Evolutionary conservation across 495 filamentous ascomycete species (phyloP).

Genomic region (Clohesyomyces aquaticus): DNA sequence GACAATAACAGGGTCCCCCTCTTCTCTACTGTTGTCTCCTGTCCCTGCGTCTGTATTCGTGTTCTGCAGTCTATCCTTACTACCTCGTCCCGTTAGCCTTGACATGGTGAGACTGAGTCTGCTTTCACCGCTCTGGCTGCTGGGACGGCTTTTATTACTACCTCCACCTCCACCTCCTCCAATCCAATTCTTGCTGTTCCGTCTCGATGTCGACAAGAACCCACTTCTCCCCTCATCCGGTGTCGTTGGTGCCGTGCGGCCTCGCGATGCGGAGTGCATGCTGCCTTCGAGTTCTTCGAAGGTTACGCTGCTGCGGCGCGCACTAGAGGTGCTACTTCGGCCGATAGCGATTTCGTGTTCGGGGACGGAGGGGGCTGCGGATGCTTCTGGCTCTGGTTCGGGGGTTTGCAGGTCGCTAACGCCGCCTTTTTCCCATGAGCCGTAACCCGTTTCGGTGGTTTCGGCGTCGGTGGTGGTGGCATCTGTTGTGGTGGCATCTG

Average conservation of each 20-base stretch:
- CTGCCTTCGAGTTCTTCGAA: constrained; percentile 35
- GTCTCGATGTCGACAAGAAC: constrained; percentile 57
- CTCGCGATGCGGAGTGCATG: constrained; percentile 47
- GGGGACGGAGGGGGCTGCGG: too few relatives aligned
- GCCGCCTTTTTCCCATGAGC: constrained; percentile 29
- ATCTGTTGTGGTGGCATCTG: constrained; percentile 19
- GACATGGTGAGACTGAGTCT: constrained; percentile 69
- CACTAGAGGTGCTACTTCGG: constrained; percentile 31
- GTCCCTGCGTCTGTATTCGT: constrained; percentile 12
- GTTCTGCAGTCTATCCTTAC: constrained; percentile 38
- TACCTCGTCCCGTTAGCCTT: constrained; percentile 58
- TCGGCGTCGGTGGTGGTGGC: constrained; percentile 27
- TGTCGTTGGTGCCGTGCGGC: constrained; percentile 49
- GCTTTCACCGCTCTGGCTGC: constrained; percentile 68
- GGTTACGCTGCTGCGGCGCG: constrained; percentile 28
- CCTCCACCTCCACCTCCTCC: constrained; percentile 57
- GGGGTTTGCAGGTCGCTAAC: constrained; percentile 8
- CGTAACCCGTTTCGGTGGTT: constrained; percentile 6
- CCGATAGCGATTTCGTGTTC: too few relatives aligned
- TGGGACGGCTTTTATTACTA: constrained; percentile 66
- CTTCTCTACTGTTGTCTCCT: too few relatives aligned
- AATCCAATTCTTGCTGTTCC: constrained; percentile 60
- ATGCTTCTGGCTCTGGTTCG: too few relatives aligned
- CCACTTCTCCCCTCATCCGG: constrained; percentile 58
- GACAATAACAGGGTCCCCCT: constrained; percentile 23